Evolutionary conservation across 2,329 filamentous ascomycete species (phyloP).

Genomic region (Coniochaeta sp.): DNA sequence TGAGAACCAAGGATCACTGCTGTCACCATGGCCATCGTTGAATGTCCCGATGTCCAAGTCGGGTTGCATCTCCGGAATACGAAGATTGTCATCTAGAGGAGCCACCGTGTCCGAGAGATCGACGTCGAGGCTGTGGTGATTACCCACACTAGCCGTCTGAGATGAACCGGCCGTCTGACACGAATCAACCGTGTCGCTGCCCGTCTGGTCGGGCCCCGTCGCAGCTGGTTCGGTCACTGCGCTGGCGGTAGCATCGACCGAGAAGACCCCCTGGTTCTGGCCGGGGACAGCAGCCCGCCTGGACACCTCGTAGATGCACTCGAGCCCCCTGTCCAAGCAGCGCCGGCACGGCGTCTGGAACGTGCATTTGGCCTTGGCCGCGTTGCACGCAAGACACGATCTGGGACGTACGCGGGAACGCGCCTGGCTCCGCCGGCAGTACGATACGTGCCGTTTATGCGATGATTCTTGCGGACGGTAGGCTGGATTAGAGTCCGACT

Average conservation of each 20-base stretch:
- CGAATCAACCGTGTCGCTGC: not conserved
- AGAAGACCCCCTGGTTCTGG: not conserved
- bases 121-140: not conserved
- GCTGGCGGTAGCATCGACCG: not conserved
- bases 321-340: slow-evolving; percentile 12
- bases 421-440: slow-evolving; percentile 11
- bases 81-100: not conserved
- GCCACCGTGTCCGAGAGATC: not conserved
- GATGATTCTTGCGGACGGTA: not conserved
- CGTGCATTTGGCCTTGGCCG: slow-evolving; percentile 15
- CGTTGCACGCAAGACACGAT: slow-evolving; percentile 14
- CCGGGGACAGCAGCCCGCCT: not conserved
- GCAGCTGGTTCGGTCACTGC: not conserved
- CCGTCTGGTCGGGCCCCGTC: not conserved
- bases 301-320: slow-evolving; percentile 11
- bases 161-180: not conserved
- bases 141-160: not conserved
- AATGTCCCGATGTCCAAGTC: not conserved
- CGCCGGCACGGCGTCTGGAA: slow-evolving; percentile 13
- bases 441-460: slow-evolving; percentile 11
- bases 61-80: not conserved
- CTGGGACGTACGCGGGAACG: slow-evolving; percentile 9
- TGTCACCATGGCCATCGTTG: not conserved
- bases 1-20: not conserved
- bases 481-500: not conserved